Conservation (phyloP, 495 filamentous ascomycete species). For the Corynascus novoguineensis region DNA sequence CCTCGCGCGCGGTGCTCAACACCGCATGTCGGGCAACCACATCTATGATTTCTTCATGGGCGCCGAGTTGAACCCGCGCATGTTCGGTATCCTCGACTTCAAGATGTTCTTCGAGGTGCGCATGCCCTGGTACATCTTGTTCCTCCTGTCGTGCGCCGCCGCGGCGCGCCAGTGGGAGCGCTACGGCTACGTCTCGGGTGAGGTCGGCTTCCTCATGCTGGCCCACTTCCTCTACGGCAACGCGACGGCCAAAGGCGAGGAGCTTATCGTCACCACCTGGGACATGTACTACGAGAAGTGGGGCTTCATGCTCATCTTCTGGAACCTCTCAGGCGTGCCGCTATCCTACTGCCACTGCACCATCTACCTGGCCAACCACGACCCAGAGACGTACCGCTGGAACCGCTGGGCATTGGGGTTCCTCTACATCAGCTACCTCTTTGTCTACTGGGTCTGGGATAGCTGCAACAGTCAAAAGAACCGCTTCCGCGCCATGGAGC, state of each 20-base stretch:
- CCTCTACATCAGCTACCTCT: conserved; percentile 69
- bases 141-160: conserved; percentile 69
- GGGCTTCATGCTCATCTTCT: conserved; percentile 99
- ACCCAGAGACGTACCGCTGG: conserved; percentile 77
- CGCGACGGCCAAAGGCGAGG: conserved; percentile 93
- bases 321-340: conserved; percentile 95
- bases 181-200: conserved; percentile 87
- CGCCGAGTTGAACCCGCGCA: conserved; percentile 89
- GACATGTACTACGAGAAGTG: conserved; percentile 99
- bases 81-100: conserved; percentile 91
- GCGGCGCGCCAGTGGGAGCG: conserved; percentile 82
- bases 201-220: conserved; percentile 82
- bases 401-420: conserved; percentile 58
- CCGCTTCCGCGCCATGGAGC: conserved; percentile 76
- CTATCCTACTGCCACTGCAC: conserved; percentile 96
- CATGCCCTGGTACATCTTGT: conserved; percentile 92
- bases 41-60: conserved; percentile 99
- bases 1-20: conserved; percentile 68
- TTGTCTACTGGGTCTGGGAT: conserved; percentile 91
- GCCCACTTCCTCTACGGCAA: conserved; percentile 96
- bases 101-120: conserved; percentile 99
- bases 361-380: conserved; percentile 85
- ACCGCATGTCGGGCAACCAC: conserved; percentile 87
- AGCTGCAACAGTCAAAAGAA: conserved; percentile 93
- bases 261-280: conserved; percentile 88